Evolutionary conservation across 2,329 filamentous ascomycete species (phyloP), one percentile per base, ranked within the genome.

Genomic region (Cladosporium sp.): DNA sequence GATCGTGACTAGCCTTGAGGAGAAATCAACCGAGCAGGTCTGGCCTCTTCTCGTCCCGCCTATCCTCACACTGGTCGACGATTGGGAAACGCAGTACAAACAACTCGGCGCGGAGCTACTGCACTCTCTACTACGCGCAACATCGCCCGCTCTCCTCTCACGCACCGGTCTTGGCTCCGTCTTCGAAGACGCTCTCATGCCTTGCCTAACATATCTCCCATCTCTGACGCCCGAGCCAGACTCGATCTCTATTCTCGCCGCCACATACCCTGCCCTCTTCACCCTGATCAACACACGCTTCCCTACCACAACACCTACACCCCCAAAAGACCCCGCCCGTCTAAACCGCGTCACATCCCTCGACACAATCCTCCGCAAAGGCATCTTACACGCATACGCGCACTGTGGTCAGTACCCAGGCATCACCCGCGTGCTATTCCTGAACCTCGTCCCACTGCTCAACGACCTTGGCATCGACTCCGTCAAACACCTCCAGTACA

Each of bases 191-290:
- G 85, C 88, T 3, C 78, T 92, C 1, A 84, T 89, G 69, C 91
- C 92, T 0, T 87, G 88, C 40, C 83, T 97, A n/a, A 83, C 89
- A 8, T 91, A 88, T 71, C 82, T 97, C 6, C 93, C 94, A 0
- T 87, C 84, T 14, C 80, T 96, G 50, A 97, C 92, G 0, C 88
- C 91, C 0, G 89, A 91, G 72, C 75, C 83, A 0, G 90, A 95
- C 65, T 91, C 91, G 4, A 73, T 90, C 1, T 72, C 74, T 1
- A 79, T 97, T 3, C 83, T 97, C 1, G 73, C 77, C 6, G 81
- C 83, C 7, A 87, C 90, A 0, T 96, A 93, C 69, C 81, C 84
- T 8, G 88, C 88, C 1, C 81, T 96, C 3, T 78, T 90, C 21
- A 78, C 80, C 0, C 82, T 97, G 6, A 75, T 81, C 8, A 71